Evolutionary conservation across 805 yeast genomes (phyloP).

Genomic region (Myxozyma neglecta): DNA sequence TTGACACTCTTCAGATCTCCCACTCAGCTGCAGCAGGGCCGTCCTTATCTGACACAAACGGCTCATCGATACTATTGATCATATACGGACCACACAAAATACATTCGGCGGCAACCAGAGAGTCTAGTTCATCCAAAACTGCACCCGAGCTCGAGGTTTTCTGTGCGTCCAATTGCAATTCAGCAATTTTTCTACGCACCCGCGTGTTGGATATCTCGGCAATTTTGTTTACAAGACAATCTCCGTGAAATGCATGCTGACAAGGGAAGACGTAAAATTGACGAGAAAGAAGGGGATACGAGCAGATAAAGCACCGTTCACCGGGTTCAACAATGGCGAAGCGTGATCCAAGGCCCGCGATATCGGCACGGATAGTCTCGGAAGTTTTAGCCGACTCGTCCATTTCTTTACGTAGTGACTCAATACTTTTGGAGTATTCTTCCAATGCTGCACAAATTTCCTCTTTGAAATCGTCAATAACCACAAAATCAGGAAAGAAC

Average conservation of each 20-base stretch:
- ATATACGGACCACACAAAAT: slow-evolving; percentile 73
- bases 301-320: slow-evolving; percentile 74
- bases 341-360: slow-evolving; percentile 51
- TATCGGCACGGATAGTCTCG: slow-evolving; percentile 59
- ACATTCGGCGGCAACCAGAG: slow-evolving; percentile 62
- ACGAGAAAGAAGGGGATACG: slow-evolving; percentile 65
- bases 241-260: slow-evolving; percentile 84
- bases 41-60: slow-evolving; percentile 47
- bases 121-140: slow-evolving; percentile 48
- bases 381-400: slow-evolving; percentile 63
- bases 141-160: slow-evolving; percentile 24
- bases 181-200: slow-evolving; percentile 61
- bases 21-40: slow-evolving; percentile 18
- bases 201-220: slow-evolving; percentile 65
- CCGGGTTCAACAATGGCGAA: slow-evolving; percentile 77
- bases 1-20: slow-evolving; percentile 3
- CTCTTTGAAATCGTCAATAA: slow-evolving; percentile 78
- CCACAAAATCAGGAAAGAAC: slow-evolving; percentile 76
- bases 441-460: slow-evolving; percentile 81
- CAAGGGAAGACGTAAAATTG: slow-evolving; percentile 86
- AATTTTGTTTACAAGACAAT: slow-evolving; percentile 70
- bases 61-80: slow-evolving; percentile 67
- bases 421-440: slow-evolving; percentile 64
- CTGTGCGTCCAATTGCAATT: slow-evolving; percentile 49
- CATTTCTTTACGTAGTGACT: slow-evolving; percentile 70